Evolutionary conservation across 352 stramenopile species (phyloP).

Genomic region (Pythium brachiatum): DNA sequence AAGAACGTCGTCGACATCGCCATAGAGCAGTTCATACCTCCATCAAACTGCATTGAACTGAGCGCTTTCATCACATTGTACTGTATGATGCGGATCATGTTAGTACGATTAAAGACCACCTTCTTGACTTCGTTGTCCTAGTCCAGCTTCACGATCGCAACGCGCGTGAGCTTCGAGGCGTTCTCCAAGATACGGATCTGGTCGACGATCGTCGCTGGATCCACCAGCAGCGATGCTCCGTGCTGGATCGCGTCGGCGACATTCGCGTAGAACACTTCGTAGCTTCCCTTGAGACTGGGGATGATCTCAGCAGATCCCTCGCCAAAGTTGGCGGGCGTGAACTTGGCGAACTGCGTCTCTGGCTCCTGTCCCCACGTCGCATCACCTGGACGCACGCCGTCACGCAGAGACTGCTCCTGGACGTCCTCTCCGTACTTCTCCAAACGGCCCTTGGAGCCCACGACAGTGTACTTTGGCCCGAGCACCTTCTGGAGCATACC

Average conservation of each 20-base stretch:
- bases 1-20: background rate
- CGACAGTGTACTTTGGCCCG: slow-evolving; percentile 64
- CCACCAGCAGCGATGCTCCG: slow-evolving; percentile 44
- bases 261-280: slow-evolving; percentile 73
- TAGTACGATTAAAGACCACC: too few relatives aligned
- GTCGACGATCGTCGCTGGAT: slow-evolving; percentile 45
- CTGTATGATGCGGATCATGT: too few relatives aligned
- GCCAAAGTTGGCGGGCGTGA: slow-evolving; percentile 29
- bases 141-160: slow-evolving; percentile 10
- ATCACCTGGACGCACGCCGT: slow-evolving; percentile 49
- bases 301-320: slow-evolving; percentile 26
- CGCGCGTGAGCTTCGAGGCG: slow-evolving; percentile 39
- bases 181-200: slow-evolving; percentile 77
- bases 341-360: slow-evolving; percentile 41
- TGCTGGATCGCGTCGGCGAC: slow-evolving; percentile 58
- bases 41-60: background rate
- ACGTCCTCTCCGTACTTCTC: slow-evolving; percentile 66
- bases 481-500: slow-evolving; percentile 64
- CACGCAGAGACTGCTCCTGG: slow-evolving; percentile 58
- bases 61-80: too few relatives aligned
- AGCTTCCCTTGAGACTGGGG: slow-evolving; percentile 44
- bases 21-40: background rate
- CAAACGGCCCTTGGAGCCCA: slow-evolving; percentile 50
- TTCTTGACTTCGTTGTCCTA: slow-evolving; percentile 2
- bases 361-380: slow-evolving; percentile 50